Conservation (phyloP, 2,329 filamentous ascomycete genomes). For the Colletotrichum lentis region DNA sequence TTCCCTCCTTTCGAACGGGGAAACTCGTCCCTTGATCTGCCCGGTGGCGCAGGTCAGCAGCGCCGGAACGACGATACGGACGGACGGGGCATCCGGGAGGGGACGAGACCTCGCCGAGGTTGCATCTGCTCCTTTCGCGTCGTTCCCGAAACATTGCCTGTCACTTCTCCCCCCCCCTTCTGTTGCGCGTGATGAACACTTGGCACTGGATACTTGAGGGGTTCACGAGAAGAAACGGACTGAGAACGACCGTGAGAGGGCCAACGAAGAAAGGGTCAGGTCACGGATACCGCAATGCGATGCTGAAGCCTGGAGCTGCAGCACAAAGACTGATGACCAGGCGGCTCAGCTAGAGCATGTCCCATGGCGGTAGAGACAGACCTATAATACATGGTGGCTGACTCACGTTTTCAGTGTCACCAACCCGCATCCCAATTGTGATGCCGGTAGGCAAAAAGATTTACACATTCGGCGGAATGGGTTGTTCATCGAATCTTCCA, state of each 20-base stretch:
- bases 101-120: background rate
- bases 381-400: background rate
- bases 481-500: background rate
- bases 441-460: background rate
- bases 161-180: too few relatives aligned
- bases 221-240: background rate
- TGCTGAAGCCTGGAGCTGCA: conserved; percentile 29
- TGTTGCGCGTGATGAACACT: conserved; percentile 13
- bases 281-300: conserved; percentile 20
- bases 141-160: conserved; percentile 2
- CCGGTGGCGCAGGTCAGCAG: conserved; percentile 32
- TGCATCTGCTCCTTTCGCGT: conserved; percentile 6
- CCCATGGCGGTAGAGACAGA: conserved; percentile 10
- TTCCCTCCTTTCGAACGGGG: conserved; percentile 7
- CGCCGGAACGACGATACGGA: conserved; percentile 6
- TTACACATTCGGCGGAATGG: background rate
- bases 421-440: conserved; percentile 1
- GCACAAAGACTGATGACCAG: conserved; percentile 19
- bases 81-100: background rate
- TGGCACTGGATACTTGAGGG: background rate
- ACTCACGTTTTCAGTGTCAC: conserved; percentile 21
- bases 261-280: too few relatives aligned
- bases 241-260: background rate
- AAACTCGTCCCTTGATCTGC: conserved; percentile 9
- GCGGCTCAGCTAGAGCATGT: conserved; percentile 14